Conservation (phyloP, 1,139 yeast genomes). For the Blastobotrys proliferans region DNA sequence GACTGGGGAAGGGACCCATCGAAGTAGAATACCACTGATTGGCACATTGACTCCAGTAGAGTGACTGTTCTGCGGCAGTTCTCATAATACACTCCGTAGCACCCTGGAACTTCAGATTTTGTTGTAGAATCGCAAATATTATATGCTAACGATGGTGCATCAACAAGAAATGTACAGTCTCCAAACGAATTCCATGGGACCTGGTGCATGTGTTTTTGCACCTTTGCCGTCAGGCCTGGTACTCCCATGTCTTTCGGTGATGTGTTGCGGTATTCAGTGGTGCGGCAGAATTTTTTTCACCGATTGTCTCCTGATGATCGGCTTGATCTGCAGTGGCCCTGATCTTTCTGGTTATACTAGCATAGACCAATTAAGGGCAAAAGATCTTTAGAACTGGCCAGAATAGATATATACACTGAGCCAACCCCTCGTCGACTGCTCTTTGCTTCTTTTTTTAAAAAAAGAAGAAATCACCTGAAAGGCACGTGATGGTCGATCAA, state of each 20-base stretch:
- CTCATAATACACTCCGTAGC: background rate
- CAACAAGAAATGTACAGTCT: slow-evolving; percentile 12
- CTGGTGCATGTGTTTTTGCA: background rate
- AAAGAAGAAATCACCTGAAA: no score
- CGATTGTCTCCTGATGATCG: no score
- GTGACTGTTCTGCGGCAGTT: background rate
- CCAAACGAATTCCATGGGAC: background rate
- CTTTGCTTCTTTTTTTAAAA: no score
- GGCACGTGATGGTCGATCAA: no score
- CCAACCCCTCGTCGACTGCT: no score
- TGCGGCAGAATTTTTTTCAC: no score
- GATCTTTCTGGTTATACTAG: no score
- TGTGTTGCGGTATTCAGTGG: no score
- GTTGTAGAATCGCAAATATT: slow-evolving; percentile 10
- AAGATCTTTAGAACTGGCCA: no score
- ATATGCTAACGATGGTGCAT: slow-evolving; percentile 19
- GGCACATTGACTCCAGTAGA: background rate
- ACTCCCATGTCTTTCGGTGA: slow-evolving; percentile 14
- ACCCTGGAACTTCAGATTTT: background rate
- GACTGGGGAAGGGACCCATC: slow-evolving; percentile 15
- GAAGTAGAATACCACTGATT: slow-evolving; percentile 5
- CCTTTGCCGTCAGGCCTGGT: slow-evolving; percentile 11
- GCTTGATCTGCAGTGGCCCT: no score
- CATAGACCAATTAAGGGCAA: background rate
- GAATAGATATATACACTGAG: no score